A percentile compares a stretch with the other conserved stretches of the same genome.
Conservation (phyloP, 108 stramenopile genomes). For the Fragilariopsis cylindrus region DNA sequence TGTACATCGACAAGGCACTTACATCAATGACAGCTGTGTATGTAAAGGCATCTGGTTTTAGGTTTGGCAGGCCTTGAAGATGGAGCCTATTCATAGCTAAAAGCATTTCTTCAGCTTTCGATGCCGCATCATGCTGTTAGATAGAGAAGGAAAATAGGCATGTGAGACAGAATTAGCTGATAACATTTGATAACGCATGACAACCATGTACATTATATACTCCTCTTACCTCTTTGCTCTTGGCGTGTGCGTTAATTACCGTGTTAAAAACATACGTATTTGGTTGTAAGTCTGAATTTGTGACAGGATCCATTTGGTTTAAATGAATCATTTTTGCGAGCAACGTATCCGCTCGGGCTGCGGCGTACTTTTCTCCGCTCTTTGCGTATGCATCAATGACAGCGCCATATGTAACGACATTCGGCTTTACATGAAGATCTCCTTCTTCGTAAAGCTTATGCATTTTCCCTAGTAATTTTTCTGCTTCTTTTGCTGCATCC, state of each 20-base stretch:
- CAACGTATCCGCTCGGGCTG: constrained; percentile 73
- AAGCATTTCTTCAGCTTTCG: constrained; percentile 87
- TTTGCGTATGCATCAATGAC: constrained; percentile 88
- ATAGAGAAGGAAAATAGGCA: background rate
- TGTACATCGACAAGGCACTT: constrained; percentile 27
- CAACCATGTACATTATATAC: background rate
- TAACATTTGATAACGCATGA: background rate
- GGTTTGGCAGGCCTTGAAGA: constrained; percentile 67
- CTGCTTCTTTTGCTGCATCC: constrained; percentile 74
- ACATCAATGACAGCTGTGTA: constrained; percentile 78
- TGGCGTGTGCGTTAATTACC: constrained; percentile 23
- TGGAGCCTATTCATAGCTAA: constrained; percentile 78
- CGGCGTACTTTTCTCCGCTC: constrained; percentile 72
- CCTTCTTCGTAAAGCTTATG: constrained; percentile 63
- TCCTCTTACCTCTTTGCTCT: constrained; percentile 26
- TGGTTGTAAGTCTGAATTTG: constrained; percentile 69
- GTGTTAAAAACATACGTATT: constrained; percentile 86
- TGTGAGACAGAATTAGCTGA: constrained; percentile 1
- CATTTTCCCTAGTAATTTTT: constrained; percentile 77
- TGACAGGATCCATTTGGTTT: constrained; percentile 73
- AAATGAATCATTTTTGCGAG: constrained; percentile 80
- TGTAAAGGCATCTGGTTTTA: constrained; percentile 88
- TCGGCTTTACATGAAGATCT: constrained; percentile 79
- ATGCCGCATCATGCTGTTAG: constrained; percentile 69
- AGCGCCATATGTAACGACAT: constrained; percentile 84